Conservation (phyloP, 257 asterid genomes). For the Craterostigma plantagineum region DNA sequence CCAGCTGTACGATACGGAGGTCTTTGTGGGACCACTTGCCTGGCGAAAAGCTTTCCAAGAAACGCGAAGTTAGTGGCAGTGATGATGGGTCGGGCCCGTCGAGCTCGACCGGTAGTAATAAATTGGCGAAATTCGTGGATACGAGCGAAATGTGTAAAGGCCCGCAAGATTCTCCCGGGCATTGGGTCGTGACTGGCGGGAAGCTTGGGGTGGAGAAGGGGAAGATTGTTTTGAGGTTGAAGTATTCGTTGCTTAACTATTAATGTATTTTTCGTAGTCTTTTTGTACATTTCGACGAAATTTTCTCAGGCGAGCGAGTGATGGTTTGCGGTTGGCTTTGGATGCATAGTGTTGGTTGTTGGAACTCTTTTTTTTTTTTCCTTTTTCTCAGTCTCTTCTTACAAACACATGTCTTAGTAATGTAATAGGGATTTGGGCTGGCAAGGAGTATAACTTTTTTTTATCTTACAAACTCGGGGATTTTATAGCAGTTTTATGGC, state of each 20-base stretch:
- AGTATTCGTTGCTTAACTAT: conserved; percentile 82
- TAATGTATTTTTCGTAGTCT: conserved; percentile 15
- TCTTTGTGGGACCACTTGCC: conserved; percentile 98
- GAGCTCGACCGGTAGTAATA: conserved; percentile 41
- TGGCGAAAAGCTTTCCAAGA: no score
- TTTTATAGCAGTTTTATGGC: background rate
- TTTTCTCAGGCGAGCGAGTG: conserved; percentile 1
- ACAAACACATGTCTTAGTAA: no score
- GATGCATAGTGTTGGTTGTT: no score
- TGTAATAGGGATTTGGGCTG: no score
- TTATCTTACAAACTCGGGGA: background rate
- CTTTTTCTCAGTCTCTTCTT: no score
- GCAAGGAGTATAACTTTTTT: background rate
- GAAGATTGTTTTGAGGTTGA: conserved; percentile 56
- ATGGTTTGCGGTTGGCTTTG: conserved; percentile 25
- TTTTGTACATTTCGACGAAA: background rate
- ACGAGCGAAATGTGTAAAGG: conserved; percentile 90
- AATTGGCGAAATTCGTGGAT: conserved; percentile 76
- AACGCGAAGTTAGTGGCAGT: conserved; percentile 16
- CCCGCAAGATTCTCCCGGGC: conserved; percentile 93
- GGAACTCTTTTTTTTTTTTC: no score
- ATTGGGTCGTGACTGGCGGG: conserved; percentile 97
- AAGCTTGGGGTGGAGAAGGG: conserved; percentile 97
- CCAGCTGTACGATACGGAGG: conserved; percentile 87
- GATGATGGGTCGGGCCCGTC: conserved; percentile 51